Evolutionary conservation across 2,329 filamentous ascomycete genomes (phyloP).

Genomic region (Claviceps maximensis): DNA sequence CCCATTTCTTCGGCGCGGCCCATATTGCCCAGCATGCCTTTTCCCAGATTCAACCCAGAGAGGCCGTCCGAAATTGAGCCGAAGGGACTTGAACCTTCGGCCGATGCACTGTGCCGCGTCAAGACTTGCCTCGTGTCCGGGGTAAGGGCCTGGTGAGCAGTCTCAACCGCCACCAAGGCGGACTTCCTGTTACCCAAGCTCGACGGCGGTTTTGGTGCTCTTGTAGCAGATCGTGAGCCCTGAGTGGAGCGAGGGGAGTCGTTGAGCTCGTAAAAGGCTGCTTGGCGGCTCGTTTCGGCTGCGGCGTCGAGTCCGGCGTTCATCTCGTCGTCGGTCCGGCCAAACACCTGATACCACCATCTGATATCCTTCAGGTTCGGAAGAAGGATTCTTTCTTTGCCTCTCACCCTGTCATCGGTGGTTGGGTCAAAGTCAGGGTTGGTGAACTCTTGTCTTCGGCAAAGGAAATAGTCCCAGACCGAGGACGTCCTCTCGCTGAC

Average conservation of each 20-base stretch:
- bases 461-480: constrained; percentile 93
- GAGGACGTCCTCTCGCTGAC: constrained; percentile 63
- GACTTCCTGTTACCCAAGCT: constrained; percentile 31
- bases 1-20: constrained; percentile 15
- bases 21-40: constrained; percentile 26
- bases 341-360: constrained; percentile 90
- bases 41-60: constrained; percentile 34
- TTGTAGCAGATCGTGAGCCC: constrained; percentile 11
- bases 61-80: constrained; percentile 35
- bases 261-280: constrained; percentile 22
- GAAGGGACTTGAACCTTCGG: constrained; percentile 31
- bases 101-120: constrained; percentile 31
- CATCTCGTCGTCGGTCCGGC: constrained; percentile 83
- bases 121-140: constrained; percentile 23
- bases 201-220: constrained; percentile 26
- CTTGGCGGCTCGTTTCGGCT: constrained; percentile 29
- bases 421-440: constrained; percentile 66
- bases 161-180: constrained; percentile 47
- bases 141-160: constrained; percentile 38
- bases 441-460: constrained; percentile 64
- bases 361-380: constrained; percentile 64
- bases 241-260: constrained; percentile 13
- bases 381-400: constrained; percentile 72
- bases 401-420: constrained; percentile 66
- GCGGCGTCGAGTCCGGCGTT: constrained; percentile 53